phyloP scores from a whole-genome alignment of 2,329 filamentous ascomycete species.

The Tolypocladium paradoxum region DNA sequence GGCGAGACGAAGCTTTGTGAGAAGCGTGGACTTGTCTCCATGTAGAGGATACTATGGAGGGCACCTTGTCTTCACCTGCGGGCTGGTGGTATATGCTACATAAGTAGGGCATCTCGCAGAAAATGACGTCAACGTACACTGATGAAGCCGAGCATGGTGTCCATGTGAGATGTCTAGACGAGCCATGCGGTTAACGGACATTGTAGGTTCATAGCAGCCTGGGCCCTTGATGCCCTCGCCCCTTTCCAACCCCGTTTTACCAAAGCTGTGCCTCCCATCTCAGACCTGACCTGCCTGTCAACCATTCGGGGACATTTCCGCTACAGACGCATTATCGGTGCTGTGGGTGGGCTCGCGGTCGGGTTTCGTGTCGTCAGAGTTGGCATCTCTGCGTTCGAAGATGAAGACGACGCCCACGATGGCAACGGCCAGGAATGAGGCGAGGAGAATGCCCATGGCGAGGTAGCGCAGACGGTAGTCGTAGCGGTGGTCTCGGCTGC shows the following conservation, averaged over 20 bases:
- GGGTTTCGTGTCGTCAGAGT: not conserved
- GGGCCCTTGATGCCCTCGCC: not conserved
- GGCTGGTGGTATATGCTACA: not conserved
- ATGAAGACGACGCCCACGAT: conserved; percentile 10
- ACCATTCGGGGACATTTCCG: not conserved
- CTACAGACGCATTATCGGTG: not conserved
- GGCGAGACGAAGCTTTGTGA: not conserved
- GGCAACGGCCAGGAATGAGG: conserved; percentile 11
- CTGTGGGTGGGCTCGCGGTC: too few relatives aligned
- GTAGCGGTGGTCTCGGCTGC: conserved; percentile 12
- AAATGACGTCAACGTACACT: too few relatives aligned
- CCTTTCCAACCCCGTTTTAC: too few relatives aligned
- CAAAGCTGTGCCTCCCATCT: not conserved
- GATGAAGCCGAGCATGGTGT: not conserved
- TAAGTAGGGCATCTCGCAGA: not conserved
- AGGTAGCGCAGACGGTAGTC: conserved; percentile 14
- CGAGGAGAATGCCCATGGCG: conserved; percentile 13
- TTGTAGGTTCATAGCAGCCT: not conserved
- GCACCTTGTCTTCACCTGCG: not conserved
- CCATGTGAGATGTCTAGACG: too few relatives aligned
- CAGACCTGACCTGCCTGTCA: not conserved
- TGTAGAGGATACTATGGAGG: not conserved
- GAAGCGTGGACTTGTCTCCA: not conserved
- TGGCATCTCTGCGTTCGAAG: conserved; percentile 2
- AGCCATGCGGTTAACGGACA: too few relatives aligned